Percentiles rank a stretch among this genome's conserved stretches.
phyloP scores from a whole-genome alignment of 352 stramenopile species.

The Globisporangium iwayamae region DNA sequence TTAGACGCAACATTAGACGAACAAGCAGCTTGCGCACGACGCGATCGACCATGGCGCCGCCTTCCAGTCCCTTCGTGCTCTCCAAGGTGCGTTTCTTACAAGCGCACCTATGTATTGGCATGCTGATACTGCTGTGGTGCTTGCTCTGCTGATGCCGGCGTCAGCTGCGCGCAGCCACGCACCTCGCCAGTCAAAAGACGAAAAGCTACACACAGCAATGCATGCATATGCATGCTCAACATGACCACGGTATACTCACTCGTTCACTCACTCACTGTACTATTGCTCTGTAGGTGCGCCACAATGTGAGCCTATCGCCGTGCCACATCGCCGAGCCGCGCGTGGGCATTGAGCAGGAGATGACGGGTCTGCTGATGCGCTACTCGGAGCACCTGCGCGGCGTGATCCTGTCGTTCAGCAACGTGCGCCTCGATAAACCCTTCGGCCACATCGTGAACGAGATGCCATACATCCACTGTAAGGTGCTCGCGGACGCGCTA shows the following conservation, averaged over 20 bases:
- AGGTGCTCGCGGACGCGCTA: conserved; percentile 62
- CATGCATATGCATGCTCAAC: not conserved
- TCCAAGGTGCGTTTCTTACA: conserved; percentile 8
- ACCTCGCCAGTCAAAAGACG: not conserved
- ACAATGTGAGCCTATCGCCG: conserved; percentile 69
- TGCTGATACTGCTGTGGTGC: not conserved
- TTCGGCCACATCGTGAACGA: conserved; percentile 79
- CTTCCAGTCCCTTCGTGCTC: conserved; percentile 15
- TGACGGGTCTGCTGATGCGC: conserved; percentile 72
- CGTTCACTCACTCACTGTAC: not conserved
- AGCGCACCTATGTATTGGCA: not conserved
- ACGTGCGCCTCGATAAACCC: conserved; percentile 52
- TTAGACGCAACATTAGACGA: not conserved
- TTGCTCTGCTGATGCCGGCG: not conserved
- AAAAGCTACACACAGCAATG: not conserved
- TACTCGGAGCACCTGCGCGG: conserved; percentile 74
- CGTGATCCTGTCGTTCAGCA: conserved; percentile 71
- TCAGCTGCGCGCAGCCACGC: too few relatives aligned
- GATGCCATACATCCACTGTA: conserved; percentile 82
- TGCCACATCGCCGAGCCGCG: conserved; percentile 65
- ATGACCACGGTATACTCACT: too few relatives aligned
- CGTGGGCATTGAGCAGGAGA: conserved; percentile 70
- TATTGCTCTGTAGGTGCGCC: conserved; percentile 33
- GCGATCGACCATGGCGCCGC: not conserved
- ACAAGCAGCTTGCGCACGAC: not conserved